These are phyloP conservation scores for Candida cerambycidarum DNA, from an alignment of 805 yeast species.

Conservation along the genomic window DNA sequence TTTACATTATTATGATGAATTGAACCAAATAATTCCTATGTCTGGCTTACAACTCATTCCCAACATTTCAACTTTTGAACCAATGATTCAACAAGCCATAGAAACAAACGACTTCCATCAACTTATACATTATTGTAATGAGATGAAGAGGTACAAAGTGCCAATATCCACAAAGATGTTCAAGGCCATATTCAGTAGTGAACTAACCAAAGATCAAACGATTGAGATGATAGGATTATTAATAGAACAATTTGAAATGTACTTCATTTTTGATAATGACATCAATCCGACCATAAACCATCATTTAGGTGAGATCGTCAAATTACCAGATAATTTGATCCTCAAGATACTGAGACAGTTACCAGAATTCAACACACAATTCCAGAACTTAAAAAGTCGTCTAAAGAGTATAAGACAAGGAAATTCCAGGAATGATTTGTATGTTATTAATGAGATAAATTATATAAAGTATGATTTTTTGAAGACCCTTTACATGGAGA, in stretches of 20 bases:
- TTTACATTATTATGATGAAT: conserved; percentile 10
- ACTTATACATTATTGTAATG: conserved; percentile 14
- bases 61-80: conserved; percentile 20
- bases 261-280: conserved; percentile 16
- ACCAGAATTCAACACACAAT: not conserved
- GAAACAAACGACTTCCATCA: conserved; percentile 4
- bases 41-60: conserved; percentile 11
- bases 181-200: conserved; percentile 18
- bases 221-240: conserved; percentile 16
- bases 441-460: conserved; percentile 19
- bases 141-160: conserved; percentile 16
- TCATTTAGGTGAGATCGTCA: conserved; percentile 14
- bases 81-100: conserved; percentile 16
- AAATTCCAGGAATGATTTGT: conserved; percentile 10
- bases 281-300: conserved; percentile 1
- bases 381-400: not conserved
- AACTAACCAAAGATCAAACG: conserved; percentile 10
- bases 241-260: conserved; percentile 13
- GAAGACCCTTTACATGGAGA: not conserved
- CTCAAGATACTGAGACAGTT: conserved; percentile 7
- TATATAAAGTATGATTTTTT: conserved; percentile 21
- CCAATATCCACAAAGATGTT: conserved; percentile 36
- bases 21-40: conserved; percentile 3
- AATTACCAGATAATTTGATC: conserved; percentile 22
- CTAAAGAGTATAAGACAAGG: not conserved